These are phyloP conservation scores for Vanrija humicola DNA, from an alignment of 1,284 basidiomycete genomes.

Conservation along the genomic window DNA sequence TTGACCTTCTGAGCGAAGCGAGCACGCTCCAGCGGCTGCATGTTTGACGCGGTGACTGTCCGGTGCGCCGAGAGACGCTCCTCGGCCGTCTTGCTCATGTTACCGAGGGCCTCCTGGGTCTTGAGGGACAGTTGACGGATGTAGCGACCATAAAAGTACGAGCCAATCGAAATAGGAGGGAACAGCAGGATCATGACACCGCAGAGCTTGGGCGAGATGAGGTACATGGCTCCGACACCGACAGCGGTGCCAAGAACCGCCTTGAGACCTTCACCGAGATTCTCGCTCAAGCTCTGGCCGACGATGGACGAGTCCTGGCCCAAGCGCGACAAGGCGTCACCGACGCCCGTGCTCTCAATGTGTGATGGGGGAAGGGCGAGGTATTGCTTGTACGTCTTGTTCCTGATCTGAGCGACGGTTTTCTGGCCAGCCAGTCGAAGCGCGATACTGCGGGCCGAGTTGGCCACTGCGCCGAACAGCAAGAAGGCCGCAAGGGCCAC, in stretches of 20 bases:
- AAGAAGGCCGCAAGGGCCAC: slow-evolving; percentile 28
- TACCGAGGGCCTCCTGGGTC: slow-evolving; percentile 46
- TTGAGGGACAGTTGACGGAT: slow-evolving; percentile 44
- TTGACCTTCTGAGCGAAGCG: slow-evolving; percentile 40
- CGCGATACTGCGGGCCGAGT: slow-evolving; percentile 39
- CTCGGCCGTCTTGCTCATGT: slow-evolving; percentile 46
- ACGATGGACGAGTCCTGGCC: slow-evolving; percentile 47
- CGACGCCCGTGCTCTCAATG: slow-evolving; percentile 44
- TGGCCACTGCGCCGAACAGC: slow-evolving; percentile 42
- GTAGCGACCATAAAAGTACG: slow-evolving; percentile 46
- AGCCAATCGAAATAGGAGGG: slow-evolving; percentile 46
- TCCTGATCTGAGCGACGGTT: slow-evolving; percentile 44
- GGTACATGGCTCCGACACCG: slow-evolving; percentile 44
- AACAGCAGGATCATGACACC: slow-evolving; percentile 44
- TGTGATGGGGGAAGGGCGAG: slow-evolving; percentile 44
- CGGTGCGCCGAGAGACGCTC: slow-evolving; percentile 45
- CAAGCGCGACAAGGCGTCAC: slow-evolving; percentile 45
- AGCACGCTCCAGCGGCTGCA: slow-evolving; percentile 35
- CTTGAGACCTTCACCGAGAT: slow-evolving; percentile 47
- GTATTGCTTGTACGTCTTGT: slow-evolving; percentile 46
- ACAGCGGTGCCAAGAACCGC: slow-evolving; percentile 43
- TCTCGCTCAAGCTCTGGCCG: slow-evolving; percentile 43
- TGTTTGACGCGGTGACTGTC: slow-evolving; percentile 46
- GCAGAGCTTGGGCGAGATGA: slow-evolving; percentile 45
- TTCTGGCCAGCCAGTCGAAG: slow-evolving; percentile 43